Evolutionary conservation across 768 basidiomycete genomes (phyloP).

Genomic region (Rhodotorula babjevae): DNA sequence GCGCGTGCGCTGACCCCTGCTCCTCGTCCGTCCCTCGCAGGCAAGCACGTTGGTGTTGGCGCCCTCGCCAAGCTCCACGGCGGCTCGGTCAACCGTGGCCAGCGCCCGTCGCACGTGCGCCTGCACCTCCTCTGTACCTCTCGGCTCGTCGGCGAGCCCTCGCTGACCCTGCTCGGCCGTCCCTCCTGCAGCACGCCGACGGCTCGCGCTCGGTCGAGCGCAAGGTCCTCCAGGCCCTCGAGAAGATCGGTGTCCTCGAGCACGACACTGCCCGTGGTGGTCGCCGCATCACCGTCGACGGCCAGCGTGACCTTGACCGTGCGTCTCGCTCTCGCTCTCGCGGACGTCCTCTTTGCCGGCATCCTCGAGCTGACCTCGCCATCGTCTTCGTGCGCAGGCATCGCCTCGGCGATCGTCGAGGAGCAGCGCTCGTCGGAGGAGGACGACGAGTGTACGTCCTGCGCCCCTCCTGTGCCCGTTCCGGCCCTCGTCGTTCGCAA

Average conservation of each 20-base stretch:
- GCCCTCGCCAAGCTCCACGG: constrained; percentile 94
- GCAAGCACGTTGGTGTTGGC: constrained; percentile 45
- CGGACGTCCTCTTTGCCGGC: too few species aligned
- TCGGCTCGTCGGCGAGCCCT: not conserved
- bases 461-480: not conserved
- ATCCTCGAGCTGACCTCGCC: too few species aligned
- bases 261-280: constrained; percentile 80
- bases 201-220: constrained; percentile 41
- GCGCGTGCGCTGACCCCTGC: constrained; percentile 45
- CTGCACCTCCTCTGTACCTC: too few species aligned
- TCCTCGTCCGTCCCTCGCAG: not conserved
- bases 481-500: too few species aligned
- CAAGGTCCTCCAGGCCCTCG: constrained; percentile 57
- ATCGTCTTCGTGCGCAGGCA: constrained; percentile 28
- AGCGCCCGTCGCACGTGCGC: constrained; percentile 80
- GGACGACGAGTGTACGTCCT: constrained; percentile 44
- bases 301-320: constrained; percentile 43
- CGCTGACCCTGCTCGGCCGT: not conserved
- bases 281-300: constrained; percentile 49
- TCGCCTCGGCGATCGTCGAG: constrained; percentile 51
- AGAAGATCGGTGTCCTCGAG: constrained; percentile 98
- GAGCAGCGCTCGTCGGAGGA: constrained; percentile 45
- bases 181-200: not conserved
- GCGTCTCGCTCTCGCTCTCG: too few species aligned
- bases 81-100: constrained; percentile 88